A percentile compares a stretch with the other conserved stretches of the same genome.
phyloP scores from a whole-genome alignment of 805 yeast species.

The Ogataea naganishii region DNA sequence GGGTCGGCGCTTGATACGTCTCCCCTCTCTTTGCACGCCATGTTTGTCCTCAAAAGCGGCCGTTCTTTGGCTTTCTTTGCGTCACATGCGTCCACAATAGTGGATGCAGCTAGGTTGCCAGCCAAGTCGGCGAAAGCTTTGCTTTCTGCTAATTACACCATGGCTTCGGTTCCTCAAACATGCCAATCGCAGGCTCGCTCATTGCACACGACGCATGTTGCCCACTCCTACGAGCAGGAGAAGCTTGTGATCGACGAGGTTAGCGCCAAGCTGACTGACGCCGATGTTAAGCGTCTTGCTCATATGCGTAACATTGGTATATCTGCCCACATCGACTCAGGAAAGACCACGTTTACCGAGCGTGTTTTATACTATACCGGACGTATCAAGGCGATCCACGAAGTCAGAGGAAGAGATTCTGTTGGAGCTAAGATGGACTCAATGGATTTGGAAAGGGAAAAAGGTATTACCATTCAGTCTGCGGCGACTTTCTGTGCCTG shows the following conservation, averaged over 20 bases:
- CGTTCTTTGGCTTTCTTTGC: too few species aligned
- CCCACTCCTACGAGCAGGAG: constrained; percentile 59
- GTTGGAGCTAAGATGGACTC: constrained; percentile 99
- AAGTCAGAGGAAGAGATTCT: constrained; percentile 92
- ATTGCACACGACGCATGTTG: constrained; percentile 23
- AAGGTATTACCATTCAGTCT: constrained; percentile 97
- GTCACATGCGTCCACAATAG: too few species aligned
- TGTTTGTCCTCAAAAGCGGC: too few species aligned
- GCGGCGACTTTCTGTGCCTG: constrained; percentile 98
- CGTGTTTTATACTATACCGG: constrained; percentile 95
- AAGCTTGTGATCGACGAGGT: constrained; percentile 58
- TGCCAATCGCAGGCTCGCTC: constrained; percentile 12
- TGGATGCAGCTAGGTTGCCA: too few species aligned
- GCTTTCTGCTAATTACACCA: too few species aligned
- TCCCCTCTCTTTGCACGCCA: too few species aligned
- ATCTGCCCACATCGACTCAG: constrained; percentile 97
- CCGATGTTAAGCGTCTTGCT: constrained; percentile 41
- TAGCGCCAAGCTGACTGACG: constrained; percentile 35
- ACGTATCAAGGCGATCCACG: constrained; percentile 92
- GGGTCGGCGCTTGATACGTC: too few species aligned
- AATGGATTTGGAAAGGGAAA: constrained; percentile 97
- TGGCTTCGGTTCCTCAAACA: too few species aligned
- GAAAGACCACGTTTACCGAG: constrained; percentile 97
- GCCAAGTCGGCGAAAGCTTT: too few species aligned
- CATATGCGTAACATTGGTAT: constrained; percentile 91